Percentiles rank a stretch among this genome's conserved stretches.
Evolutionary conservation across 2,329 filamentous ascomycete species (phyloP).

Genomic region (Phoma sp.): DNA sequence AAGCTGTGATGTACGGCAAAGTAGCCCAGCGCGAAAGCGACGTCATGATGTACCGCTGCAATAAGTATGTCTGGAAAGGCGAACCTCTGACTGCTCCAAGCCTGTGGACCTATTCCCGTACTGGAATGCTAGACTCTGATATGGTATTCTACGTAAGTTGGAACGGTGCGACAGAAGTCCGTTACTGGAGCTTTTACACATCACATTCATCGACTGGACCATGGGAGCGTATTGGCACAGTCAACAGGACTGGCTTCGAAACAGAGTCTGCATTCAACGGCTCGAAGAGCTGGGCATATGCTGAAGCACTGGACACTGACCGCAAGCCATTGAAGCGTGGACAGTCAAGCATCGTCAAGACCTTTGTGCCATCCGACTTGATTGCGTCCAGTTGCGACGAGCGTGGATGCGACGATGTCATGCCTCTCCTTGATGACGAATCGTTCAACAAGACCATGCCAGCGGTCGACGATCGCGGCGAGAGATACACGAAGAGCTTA

Average conservation of each 20-base stretch:
- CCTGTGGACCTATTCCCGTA: conserved; percentile 8
- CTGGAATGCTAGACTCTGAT: background rate
- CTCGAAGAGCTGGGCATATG: conserved; percentile 10
- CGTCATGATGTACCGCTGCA: conserved; percentile 50
- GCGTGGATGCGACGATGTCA: conserved; percentile 10
- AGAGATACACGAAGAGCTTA: conserved; percentile 1
- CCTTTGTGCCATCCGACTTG: conserved; percentile 10
- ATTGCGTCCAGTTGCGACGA: conserved; percentile 5
- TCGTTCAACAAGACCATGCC: conserved; percentile 9
- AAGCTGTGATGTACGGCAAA: conserved; percentile 43
- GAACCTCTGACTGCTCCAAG: conserved; percentile 29
- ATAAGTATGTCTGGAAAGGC: conserved; percentile 39
- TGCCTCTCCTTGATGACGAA: conserved; percentile 6
- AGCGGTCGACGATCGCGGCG: conserved; percentile 4
- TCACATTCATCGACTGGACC: conserved; percentile 4
- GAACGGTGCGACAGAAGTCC: conserved; percentile 39
- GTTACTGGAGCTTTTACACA: conserved; percentile 39
- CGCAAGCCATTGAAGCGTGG: conserved; percentile 7
- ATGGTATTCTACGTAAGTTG: conserved; percentile 34
- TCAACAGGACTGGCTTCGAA: conserved; percentile 11
- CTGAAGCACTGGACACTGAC: conserved; percentile 8
- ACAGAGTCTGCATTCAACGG: conserved; percentile 1
- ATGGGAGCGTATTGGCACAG: conserved; percentile 1
- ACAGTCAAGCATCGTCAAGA: conserved; percentile 9
- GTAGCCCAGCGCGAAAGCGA: conserved; percentile 10